Base-by-base conservation (phyloP, 352 stramenopile species). In the Phytophthora sp. region DNA sequence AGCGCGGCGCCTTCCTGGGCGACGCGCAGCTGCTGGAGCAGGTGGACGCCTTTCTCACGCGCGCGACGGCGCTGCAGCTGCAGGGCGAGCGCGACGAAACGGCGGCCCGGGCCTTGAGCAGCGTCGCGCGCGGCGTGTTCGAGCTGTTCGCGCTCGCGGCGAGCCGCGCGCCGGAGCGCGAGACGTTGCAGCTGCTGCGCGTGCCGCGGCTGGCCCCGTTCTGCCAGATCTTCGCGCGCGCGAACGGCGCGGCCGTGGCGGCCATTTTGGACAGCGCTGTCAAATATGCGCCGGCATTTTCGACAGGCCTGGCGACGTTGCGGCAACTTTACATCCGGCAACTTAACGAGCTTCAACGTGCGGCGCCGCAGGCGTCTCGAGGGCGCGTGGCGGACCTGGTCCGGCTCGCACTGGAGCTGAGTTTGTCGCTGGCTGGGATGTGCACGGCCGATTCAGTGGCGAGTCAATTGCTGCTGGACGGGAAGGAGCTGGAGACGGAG, bases 141-240 rank as follows among this genome's bases (percentile, higher is more conserved):
- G 66, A 46, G 57, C 62, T 79, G 17, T 87, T 86, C 30, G 66
- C 50, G 57, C 62, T 89, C 2, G 84, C 81, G 32, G 51, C 65
- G 41, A n/a, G n/a, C n/a, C 75, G 68, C 10, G 49, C 80, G 20
- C 28, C 42, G 17, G 43, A 61, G 9, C 41, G 17, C 3, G 38
- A 54, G 1, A 21, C 58, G 24, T 66, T 84, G 21, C 17, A 49
- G 0, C 10, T 76, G 37, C 54, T 91, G n/a, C 82, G 89, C 31
- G 56, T 86, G 23, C 75, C 81, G 44, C 58, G 80, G 15, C n/a
- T 93, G 17, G 63, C 60, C 2, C 77, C 82, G 7, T 89, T 91
- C 54, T 91, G 84, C 56, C 77, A 89, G 51, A 37, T 92, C 5
- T 85, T 73, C 45, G 66, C 69, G 15, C 66, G 60, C 20, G 77